Conservation (phyloP, 2,329 filamentous ascomycete species). For the Aureobasidium musti region DNA sequence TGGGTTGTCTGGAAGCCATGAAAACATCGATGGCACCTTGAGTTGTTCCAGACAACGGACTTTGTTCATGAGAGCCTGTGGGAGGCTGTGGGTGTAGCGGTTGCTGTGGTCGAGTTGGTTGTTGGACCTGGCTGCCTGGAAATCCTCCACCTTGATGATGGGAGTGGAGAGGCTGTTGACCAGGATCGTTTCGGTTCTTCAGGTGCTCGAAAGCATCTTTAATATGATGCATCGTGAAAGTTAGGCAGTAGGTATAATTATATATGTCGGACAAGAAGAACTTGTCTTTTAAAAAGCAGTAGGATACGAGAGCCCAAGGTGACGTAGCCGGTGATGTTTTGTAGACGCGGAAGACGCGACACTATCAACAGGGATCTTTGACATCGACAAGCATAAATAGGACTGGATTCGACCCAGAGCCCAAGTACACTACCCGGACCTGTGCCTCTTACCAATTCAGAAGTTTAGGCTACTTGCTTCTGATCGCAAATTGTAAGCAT, state of each 20-base stretch:
- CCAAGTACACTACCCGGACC: neutral
- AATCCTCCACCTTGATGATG: neutral
- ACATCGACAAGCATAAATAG: no score
- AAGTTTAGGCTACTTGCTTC: neutral
- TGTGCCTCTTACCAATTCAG: neutral
- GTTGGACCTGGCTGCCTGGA: conserved; percentile 21
- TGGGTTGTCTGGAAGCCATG: conserved; percentile 33
- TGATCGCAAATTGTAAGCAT: neutral
- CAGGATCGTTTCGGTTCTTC: neutral
- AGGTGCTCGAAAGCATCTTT: conserved; percentile 17
- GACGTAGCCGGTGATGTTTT: conserved; percentile 9
- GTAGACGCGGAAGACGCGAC: neutral
- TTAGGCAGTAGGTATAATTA: neutral
- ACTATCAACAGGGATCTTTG: neutral
- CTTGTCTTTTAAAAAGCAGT: neutral
- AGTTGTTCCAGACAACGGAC: conserved; percentile 27
- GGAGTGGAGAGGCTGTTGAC: conserved; percentile 21
- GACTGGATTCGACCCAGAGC: neutral
- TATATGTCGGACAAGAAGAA: neutral
- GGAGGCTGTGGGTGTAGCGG: neutral
- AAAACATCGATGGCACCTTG: conserved; percentile 36
- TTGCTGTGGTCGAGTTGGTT: conserved; percentile 18
- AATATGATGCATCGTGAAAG: conserved; percentile 11
- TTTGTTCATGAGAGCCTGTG: conserved; percentile 1
- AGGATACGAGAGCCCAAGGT: neutral